Evolutionary conservation across 192 early-diverging fungal genomes (phyloP), one percentile per base, ranked within the genome.

Genomic region (Linnemannia hyalina): DNA sequence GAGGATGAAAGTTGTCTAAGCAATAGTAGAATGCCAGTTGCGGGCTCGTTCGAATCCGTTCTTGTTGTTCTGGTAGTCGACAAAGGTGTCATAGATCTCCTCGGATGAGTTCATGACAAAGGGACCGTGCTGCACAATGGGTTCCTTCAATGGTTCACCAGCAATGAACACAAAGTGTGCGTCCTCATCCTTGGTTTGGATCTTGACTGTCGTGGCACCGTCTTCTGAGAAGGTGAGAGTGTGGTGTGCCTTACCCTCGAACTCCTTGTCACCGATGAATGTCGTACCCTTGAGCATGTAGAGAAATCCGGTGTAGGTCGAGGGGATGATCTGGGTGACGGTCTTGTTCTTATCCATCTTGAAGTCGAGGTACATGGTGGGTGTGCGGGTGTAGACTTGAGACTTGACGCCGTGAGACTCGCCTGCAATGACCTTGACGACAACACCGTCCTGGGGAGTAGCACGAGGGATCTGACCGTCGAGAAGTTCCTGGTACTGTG

Each of bases 21-120:
- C 70, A 26, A 80, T 44, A 18, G 54, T 78, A 8, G 89, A 88
- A 1, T 74, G 75, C 90, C 90, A 95, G 77, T 89, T 81, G 41
- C 73, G 74, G 32, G 93, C 93, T 15, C 90, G 87, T 85, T 95
- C 94, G 87, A 95, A 95, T 0, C 95, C 95, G 80, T 95, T 95
- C 77, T 87, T 77, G 52, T 90, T 91, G 16, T 72, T 54, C 73
- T 95, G 81, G 81, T 93, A 96, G 75, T 96, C 95, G 16, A 60
- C 78, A 71, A 95, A 89, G 4, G 91, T 89, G 23, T 92, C 81
- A 80, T 72, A 80, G 70, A 95, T 92, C 76, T 95, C 93, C 29
- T 91, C 88, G 40, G 83, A 84, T 6, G 85, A 88, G 83, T 95
- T 95, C 93, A 93, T 91, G 26, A 95, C 93, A 88, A 95, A 95